phyloP scores from a whole-genome alignment of 108 stramenopile species.

The Fragilaria radians region DNA sequence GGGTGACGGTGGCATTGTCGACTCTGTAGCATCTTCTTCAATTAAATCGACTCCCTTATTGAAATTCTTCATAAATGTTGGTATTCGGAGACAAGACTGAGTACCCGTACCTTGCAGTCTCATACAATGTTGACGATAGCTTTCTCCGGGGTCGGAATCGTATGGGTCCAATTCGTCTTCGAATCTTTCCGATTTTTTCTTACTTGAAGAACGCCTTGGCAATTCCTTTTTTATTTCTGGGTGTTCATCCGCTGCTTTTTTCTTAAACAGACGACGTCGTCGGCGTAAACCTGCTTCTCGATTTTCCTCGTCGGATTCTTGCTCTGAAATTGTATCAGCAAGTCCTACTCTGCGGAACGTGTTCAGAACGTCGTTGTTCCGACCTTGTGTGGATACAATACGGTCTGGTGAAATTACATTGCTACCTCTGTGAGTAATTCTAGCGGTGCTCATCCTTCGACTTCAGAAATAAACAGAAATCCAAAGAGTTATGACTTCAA shows the following conservation, averaged over 20 bases:
- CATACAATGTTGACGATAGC: conserved; percentile 51
- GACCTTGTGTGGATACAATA: not conserved
- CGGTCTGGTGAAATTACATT: not conserved
- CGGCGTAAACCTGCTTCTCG: not conserved
- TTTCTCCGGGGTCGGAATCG: conserved; percentile 56
- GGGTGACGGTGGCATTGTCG: conserved; percentile 32
- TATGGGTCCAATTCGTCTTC: conserved; percentile 43
- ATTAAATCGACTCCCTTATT: conserved; percentile 3
- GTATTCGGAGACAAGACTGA: conserved; percentile 33
- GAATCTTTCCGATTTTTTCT: not conserved
- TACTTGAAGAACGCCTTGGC: not conserved
- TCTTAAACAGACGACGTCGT: not conserved
- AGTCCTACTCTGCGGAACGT: not conserved
- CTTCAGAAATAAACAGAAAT: too few species aligned
- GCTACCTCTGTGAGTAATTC: too few species aligned
- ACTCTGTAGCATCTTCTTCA: conserved; percentile 14
- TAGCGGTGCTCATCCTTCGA: too few species aligned
- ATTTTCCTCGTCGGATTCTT: not conserved
- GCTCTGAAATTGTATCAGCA: not conserved
- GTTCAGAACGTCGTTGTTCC: not conserved
- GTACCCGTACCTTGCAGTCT: conserved; percentile 29
- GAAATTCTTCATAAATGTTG: conserved; percentile 28
- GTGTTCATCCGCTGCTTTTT: not conserved
- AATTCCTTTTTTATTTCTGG: not conserved
- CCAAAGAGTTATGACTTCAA: too few species aligned